phyloP scores from a whole-genome alignment of 495 filamentous ascomycete genomes.

The Penicillium fimorum region DNA sequence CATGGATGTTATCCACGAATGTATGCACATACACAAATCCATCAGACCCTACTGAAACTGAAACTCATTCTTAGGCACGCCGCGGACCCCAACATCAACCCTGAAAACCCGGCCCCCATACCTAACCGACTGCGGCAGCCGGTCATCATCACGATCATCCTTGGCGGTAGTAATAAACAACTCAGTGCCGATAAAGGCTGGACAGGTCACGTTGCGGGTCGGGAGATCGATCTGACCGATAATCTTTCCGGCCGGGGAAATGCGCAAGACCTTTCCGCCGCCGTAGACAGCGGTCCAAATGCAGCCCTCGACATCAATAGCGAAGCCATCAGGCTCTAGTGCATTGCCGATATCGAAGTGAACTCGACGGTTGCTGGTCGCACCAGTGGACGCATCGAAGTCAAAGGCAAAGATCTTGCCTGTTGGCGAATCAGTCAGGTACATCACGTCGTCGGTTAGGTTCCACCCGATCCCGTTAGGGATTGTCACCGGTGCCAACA shows the following conservation, averaged over 20 bases:
- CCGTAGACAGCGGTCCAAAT: constrained; percentile 80
- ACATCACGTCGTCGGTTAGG: constrained; percentile 70
- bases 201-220: constrained; percentile 69
- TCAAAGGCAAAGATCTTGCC: constrained; percentile 71
- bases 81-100: constrained; percentile 65
- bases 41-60: constrained; percentile 20
- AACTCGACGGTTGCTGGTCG: constrained; percentile 63
- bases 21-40: background rate
- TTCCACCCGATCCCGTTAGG: constrained; percentile 84
- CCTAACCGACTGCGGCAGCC: constrained; percentile 55
- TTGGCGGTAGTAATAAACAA: constrained; percentile 73
- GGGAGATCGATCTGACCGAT: constrained; percentile 65
- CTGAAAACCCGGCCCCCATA: constrained; percentile 65
- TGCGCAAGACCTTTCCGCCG: constrained; percentile 63
- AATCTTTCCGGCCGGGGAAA: constrained; percentile 61
- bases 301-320: constrained; percentile 68
- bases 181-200: constrained; percentile 69
- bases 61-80: constrained; percentile 57
- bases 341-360: constrained; percentile 38
- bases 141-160: constrained; percentile 52
- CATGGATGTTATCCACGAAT: background rate
- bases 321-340: constrained; percentile 71
- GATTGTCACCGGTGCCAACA: constrained; percentile 67
- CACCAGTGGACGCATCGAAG: constrained; percentile 62
- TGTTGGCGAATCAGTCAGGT: constrained; percentile 77